Conservation (phyloP, 2,329 filamentous ascomycete genomes). For the Raffaelea deltoideospora region DNA sequence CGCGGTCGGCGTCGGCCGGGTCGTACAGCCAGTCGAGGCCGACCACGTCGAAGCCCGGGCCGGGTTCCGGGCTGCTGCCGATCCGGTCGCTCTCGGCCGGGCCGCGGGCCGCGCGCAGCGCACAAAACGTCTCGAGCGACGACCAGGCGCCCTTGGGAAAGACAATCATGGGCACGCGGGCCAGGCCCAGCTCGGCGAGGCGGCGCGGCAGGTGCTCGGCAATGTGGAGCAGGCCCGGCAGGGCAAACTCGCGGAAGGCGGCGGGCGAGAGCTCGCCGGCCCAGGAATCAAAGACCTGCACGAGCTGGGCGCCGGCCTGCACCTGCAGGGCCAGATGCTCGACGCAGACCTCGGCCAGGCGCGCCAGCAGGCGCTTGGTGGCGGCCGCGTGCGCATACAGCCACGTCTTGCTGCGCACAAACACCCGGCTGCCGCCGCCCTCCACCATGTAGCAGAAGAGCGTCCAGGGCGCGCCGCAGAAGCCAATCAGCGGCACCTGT, state of each 20-base stretch:
- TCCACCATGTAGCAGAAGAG: constrained; percentile 98
- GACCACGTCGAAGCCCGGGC: constrained; percentile 90
- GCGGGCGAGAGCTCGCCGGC: constrained; percentile 80
- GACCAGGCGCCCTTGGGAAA: constrained; percentile 98
- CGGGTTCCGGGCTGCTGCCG: no score
- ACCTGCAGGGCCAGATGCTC: constrained; percentile 91
- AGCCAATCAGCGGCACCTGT: constrained; percentile 83
- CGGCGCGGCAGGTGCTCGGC: constrained; percentile 62
- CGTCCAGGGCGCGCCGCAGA: constrained; percentile 95
- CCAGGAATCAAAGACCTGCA: constrained; percentile 98
- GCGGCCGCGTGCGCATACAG: constrained; percentile 77
- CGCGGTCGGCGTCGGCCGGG: constrained; percentile 65
- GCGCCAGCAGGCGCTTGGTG: constrained; percentile 67
- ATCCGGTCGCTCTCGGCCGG: no score
- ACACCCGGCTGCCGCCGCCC: constrained; percentile 89
- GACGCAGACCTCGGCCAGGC: constrained; percentile 88
- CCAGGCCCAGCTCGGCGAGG: constrained; percentile 58
- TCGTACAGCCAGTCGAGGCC: constrained; percentile 93
- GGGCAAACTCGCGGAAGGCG: constrained; percentile 69
- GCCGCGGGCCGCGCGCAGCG: constrained; percentile 28
- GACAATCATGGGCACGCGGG: constrained; percentile 86
- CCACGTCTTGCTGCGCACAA: constrained; percentile 91
- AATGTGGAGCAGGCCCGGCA: constrained; percentile 78
- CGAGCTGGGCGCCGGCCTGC: constrained; percentile 77
- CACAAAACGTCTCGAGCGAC: constrained; percentile 72